phyloP scores from a whole-genome alignment of 495 filamentous ascomycete species.

The Tuber melanosporum region DNA sequence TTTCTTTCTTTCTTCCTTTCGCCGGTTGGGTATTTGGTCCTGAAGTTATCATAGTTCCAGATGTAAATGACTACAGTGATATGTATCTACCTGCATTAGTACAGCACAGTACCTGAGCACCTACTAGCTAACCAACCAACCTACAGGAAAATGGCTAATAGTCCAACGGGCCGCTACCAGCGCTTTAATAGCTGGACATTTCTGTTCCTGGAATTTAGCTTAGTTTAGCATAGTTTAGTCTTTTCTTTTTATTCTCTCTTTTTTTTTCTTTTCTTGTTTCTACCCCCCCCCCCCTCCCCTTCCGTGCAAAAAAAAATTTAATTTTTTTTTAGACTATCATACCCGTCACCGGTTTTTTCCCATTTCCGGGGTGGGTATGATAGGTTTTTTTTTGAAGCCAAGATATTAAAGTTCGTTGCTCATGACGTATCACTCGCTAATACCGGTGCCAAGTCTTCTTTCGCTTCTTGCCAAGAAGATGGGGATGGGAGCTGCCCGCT shows the following conservation, averaged over 20 bases:
- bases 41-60: background rate
- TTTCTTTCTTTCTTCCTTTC: too few relatives aligned
- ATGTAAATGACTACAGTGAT: too few relatives aligned
- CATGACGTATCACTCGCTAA: background rate
- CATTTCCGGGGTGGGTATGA: background rate
- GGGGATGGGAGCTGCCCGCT: background rate
- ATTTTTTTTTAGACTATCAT: too few relatives aligned
- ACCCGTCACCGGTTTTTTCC: background rate
- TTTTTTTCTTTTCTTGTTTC: background rate
- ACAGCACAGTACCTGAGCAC: background rate
- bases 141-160: background rate
- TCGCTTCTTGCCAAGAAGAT: background rate
- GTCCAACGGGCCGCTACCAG: background rate
- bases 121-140: background rate
- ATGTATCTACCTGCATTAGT: too few relatives aligned
- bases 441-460: background rate
- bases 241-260: background rate
- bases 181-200: background rate
- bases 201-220: background rate
- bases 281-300: too few relatives aligned
- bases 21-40: background rate
- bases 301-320: too few relatives aligned
- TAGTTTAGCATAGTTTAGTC: background rate
- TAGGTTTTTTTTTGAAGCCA: background rate
- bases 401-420: background rate